Evolutionary conservation across 169 alveolate species (phyloP), one percentile per base, ranked within the genome.

Genomic region (Plasmodium gonderi): DNA sequence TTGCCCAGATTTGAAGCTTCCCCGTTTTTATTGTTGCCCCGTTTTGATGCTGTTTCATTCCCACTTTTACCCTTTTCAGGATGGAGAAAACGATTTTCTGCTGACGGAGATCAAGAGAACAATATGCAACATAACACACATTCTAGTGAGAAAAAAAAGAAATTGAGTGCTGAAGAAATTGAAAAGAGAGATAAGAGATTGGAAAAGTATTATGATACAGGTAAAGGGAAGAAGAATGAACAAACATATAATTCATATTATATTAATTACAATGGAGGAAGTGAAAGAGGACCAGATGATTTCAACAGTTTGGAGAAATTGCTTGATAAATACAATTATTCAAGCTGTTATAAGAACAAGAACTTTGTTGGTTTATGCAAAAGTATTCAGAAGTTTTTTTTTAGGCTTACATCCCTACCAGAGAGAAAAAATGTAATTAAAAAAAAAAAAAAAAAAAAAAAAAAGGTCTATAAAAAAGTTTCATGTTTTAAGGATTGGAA

Each of bases 401-500:
- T 96, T 64, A 65, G 98, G 38, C 76, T 97, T 45, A 96, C 97
- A 3, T 92, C 97, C 8, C 95, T 93, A 11, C 98, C 98, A 36
- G 98, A 97, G 65, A 96, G 97, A 23, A 69, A 94, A 81, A 96
- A 94, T 85, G 94, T 91, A 79, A 76, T 36, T 17, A 81, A n/a
- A n/a, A n/a, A n/a, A n/a, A n/a, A n/a, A n/a, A n/a, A n/a, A n/a
- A n/a, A n/a, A n/a, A n/a, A n/a, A n/a, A n/a, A n/a, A n/a, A n/a
- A n/a, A n/a, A n/a, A n/a, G n/a, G n/a, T n/a, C n/a, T n/a, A n/a
- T n/a, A n/a, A n/a, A n/a, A n/a, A n/a, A n/a, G n/a, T n/a, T n/a
- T n/a, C 11, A 0, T 60, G 38, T 0, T 60, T 0, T 1, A 7
- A 60, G 31, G 72, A 3, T 26, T 11, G 72, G 33, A 2, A 6